Base-by-base conservation (phyloP, 345 rosid genomes). In the Ricinus communis region DNA sequence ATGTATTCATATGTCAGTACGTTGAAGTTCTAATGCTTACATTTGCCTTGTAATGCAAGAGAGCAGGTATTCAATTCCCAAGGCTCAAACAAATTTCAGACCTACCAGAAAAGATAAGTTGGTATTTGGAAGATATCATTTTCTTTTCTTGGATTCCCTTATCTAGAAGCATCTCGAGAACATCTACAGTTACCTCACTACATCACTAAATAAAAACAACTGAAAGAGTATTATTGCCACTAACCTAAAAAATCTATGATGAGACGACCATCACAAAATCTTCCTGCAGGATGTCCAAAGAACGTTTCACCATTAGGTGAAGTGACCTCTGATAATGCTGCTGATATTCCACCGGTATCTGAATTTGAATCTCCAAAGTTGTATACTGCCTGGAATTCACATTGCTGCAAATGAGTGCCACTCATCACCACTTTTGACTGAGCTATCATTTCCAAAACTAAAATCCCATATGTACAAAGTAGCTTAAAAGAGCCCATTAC, bases 291-390 rank as follows among this genome's bases (percentile, higher is more conserved):
- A 74, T 71, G 74, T 62, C 46, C 74, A 46, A 83, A 81, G 80
- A 55, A 82, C 18, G 82, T 74, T 62, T 76, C 60, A n/a, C 87
- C 91, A 73, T 77, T 24, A 27, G 93, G 73, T 36, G 83, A 61
- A 33, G 8, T 68, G 43, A 55, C 80, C 28, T 46, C 64, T 5
- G 68, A 8, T 19, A 85, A 69, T 43, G 87, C 83, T 2, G 91
- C 85, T 40, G 76, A 58, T 18, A 79, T 64, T 62, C 80, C 87
- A 16, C 93, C 88, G 2, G 93, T 81, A 58, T 85, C 88, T 0
- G 88, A 82, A 65, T 88, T 85, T 0, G 88, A 88, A 72, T 82
- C 88, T 1, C 93, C 93, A 1, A 88, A 86, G 76, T 86, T 86
- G 41, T 83, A 84, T 43, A 84, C 70, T 15, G 90, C 88, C 15